These are phyloP conservation scores for Mycogone perniciosa DNA, from an alignment of 2,329 filamentous ascomycete genomes.

Conservation along the genomic window DNA sequence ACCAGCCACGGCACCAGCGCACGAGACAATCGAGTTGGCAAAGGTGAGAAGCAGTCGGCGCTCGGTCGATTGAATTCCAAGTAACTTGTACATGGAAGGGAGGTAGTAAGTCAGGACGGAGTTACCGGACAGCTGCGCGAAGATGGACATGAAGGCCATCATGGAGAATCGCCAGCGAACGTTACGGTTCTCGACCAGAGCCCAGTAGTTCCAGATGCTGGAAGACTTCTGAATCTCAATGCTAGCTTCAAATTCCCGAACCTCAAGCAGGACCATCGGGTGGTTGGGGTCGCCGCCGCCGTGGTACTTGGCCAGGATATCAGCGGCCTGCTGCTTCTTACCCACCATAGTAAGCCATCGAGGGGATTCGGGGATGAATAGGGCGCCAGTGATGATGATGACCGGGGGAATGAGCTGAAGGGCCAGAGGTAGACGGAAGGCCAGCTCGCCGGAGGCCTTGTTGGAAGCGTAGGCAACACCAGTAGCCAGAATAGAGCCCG, in stretches of 20 bases:
- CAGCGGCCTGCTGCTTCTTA: constrained; percentile 28
- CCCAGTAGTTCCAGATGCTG: constrained; percentile 43
- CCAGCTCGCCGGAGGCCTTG: constrained; percentile 26
- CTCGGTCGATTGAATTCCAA: constrained; percentile 47
- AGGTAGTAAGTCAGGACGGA: constrained; percentile 48
- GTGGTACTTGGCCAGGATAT: constrained; percentile 30
- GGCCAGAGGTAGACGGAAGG: constrained; percentile 33
- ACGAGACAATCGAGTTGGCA: constrained; percentile 29
- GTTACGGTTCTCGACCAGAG: constrained; percentile 42
- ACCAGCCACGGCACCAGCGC: constrained; percentile 32
- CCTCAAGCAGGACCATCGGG: constrained; percentile 34
- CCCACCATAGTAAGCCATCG: constrained; percentile 36
- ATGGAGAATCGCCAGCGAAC: constrained; percentile 45
- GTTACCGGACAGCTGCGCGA: constrained; percentile 49
- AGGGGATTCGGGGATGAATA: constrained; percentile 36
- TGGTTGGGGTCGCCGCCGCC: constrained; percentile 26
- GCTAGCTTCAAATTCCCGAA: constrained; percentile 32
- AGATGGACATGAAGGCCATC: constrained; percentile 45
- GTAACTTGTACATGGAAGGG: constrained; percentile 43
- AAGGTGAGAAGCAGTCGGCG: constrained; percentile 42
- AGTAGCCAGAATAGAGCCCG: constrained; percentile 48
- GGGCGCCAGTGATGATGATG: constrained; percentile 27
- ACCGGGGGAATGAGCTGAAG: constrained; percentile 33
- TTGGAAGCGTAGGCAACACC: constrained; percentile 47
- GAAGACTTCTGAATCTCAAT: constrained; percentile 40